phyloP scores from a whole-genome alignment of 1,284 basidiomycete genomes.

The Malassezia yamatoensis region DNA sequence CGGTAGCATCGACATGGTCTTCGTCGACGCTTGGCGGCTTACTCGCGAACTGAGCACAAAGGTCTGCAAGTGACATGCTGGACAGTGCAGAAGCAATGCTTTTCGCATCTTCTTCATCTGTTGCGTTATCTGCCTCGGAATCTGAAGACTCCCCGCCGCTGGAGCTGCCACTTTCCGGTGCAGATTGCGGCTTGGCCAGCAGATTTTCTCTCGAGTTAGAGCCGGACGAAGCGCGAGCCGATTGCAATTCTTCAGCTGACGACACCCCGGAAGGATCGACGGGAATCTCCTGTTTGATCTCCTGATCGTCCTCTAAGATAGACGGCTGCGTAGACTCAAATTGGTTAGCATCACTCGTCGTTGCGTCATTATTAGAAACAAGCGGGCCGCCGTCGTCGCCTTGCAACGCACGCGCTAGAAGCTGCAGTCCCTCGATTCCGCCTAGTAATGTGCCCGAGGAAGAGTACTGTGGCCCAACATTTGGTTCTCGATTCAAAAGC shows the following conservation, averaged over 20 bases:
- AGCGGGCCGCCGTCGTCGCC: constrained; percentile 21
- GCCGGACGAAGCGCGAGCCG: background rate
- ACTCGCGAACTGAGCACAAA: constrained; percentile 27
- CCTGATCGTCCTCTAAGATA: too few species aligned
- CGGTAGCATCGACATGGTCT: constrained; percentile 18
- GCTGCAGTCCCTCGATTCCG: constrained; percentile 46
- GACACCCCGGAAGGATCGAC: background rate
- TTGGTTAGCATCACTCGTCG: background rate
- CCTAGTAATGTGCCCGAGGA: constrained; percentile 36
- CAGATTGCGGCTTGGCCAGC: background rate
- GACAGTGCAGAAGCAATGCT: constrained; percentile 35
- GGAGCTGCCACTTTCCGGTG: background rate
- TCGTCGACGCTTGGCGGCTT: constrained; percentile 19
- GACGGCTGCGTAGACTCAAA: background rate
- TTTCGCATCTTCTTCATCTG: constrained; percentile 21
- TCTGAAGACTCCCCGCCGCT: constrained; percentile 3
- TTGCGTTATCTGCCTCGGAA: background rate
- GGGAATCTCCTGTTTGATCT: background rate
- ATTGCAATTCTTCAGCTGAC: background rate
- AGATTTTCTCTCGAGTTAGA: background rate
- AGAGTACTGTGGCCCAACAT: constrained; percentile 43
- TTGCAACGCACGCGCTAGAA: constrained; percentile 37
- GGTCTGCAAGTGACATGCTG: constrained; percentile 34
- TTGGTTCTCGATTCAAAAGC: constrained; percentile 64
- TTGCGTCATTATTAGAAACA: background rate